Percentiles rank a stretch among this genome's conserved stretches.
phyloP scores from a whole-genome alignment of 768 basidiomycete species.

The Termitomyces sp. region DNA sequence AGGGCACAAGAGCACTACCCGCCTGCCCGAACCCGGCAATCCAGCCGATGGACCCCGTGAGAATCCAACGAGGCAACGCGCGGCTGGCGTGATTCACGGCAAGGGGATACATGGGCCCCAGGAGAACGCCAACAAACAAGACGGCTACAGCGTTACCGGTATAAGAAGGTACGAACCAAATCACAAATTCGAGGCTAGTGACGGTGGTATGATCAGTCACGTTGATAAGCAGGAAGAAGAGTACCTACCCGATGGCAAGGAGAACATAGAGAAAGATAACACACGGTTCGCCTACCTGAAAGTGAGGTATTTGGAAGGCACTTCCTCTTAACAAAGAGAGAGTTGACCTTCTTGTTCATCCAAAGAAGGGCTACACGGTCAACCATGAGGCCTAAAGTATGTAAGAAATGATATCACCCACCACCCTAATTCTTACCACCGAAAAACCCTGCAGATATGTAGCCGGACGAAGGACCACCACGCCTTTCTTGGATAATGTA shows the following conservation, averaged over 20 bases:
- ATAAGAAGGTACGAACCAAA: slow-evolving; percentile 66
- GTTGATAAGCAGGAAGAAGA: not conserved
- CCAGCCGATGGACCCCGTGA: slow-evolving; percentile 62
- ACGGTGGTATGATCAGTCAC: not conserved
- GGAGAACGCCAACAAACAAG: slow-evolving; percentile 57
- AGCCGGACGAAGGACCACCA: slow-evolving; percentile 28
- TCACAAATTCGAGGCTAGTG: slow-evolving; percentile 37
- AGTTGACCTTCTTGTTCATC: not conserved
- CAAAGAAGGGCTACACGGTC: not conserved
- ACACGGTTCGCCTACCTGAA: slow-evolving; percentile 46
- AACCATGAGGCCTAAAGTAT: not conserved
- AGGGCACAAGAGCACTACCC: slow-evolving; percentile 66
- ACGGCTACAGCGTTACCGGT: slow-evolving; percentile 59
- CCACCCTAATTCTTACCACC: slow-evolving; percentile 4
- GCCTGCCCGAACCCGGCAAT: slow-evolving; percentile 65
- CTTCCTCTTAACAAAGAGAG: not conserved
- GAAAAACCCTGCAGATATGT: slow-evolving; percentile 22
- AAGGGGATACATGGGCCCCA: slow-evolving; percentile 73
- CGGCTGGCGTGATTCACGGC: slow-evolving; percentile 65
- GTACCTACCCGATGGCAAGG: slow-evolving; percentile 41
- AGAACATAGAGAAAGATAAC: slow-evolving; percentile 48
- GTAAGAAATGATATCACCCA: slow-evolving; percentile 35
- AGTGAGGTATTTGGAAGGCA: not conserved
- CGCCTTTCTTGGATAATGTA: slow-evolving; percentile 35
- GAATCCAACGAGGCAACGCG: slow-evolving; percentile 65